Conservation (phyloP, 768 basidiomycete genomes). For the Pleurotus citrinopileatus region DNA sequence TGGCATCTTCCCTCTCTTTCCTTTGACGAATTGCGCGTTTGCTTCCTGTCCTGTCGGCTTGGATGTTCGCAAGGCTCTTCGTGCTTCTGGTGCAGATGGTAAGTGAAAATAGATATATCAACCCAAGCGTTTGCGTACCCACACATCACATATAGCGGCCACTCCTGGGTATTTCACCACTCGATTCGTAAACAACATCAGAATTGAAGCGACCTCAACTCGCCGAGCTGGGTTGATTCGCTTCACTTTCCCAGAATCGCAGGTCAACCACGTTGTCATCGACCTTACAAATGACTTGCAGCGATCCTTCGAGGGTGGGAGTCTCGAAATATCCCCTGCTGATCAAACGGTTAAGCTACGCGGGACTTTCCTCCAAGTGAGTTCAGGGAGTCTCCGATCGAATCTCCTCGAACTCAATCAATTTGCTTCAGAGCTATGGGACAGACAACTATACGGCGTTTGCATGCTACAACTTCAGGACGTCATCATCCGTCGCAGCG, state of each 20-base stretch:
- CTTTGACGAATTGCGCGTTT: conserved; percentile 39
- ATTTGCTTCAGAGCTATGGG: conserved; percentile 37
- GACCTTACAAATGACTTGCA: conserved; percentile 43
- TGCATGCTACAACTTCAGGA: conserved; percentile 44
- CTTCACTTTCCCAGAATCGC: conserved; percentile 50
- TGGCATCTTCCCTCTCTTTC: conserved; percentile 51
- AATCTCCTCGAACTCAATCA: neutral
- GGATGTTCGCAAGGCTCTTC: conserved; percentile 33
- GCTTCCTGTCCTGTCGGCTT: conserved; percentile 40
- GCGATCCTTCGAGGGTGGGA: conserved; percentile 46
- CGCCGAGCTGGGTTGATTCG: conserved; percentile 57
- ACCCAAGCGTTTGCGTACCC: too few species aligned
- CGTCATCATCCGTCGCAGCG: conserved; percentile 20
- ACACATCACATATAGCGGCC: conserved; percentile 31
- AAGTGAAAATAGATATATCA: too few species aligned
- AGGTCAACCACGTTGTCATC: conserved; percentile 47
- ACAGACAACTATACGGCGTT: conserved; percentile 46
- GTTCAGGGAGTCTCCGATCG: neutral
- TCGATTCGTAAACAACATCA: conserved; percentile 41
- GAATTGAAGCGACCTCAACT: conserved; percentile 58
- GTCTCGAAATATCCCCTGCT: conserved; percentile 26
- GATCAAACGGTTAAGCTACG: conserved; percentile 33
- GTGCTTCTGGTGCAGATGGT: conserved; percentile 45
- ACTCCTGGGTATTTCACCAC: conserved; percentile 48
- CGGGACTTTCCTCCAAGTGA: conserved; percentile 45